These are phyloP conservation scores for Entelexis paramagnoliae DNA, from an alignment of 1,139 yeast species.

Conservation along the genomic window DNA sequence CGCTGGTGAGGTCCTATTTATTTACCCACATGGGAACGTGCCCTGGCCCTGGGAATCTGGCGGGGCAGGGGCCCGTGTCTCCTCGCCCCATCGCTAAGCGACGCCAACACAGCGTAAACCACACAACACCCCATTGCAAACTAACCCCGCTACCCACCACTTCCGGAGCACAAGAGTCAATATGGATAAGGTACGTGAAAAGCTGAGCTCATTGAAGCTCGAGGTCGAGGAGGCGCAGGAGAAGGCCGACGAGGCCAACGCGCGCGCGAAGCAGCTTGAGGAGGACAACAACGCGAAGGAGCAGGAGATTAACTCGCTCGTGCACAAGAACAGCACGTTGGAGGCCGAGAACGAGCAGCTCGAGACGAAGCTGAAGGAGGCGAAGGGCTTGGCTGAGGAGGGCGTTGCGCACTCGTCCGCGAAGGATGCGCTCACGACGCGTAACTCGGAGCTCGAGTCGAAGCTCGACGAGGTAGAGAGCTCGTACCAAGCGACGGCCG, in stretches of 20 bases:
- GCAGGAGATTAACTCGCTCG: conserved; percentile 84
- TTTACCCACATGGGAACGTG: neutral
- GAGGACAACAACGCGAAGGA: conserved; percentile 88
- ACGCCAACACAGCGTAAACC: conserved; percentile 1
- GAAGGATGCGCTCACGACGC: conserved; percentile 84
- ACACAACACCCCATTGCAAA: neutral
- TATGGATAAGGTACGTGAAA: conserved; percentile 31
- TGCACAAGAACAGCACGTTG: conserved; percentile 82
- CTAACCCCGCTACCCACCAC: neutral
- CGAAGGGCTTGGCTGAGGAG: conserved; percentile 86
- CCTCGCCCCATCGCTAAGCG: conserved; percentile 8
- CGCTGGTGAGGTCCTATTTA: neutral
- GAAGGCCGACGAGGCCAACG: conserved; percentile 78
- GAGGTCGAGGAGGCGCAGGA: conserved; percentile 98
- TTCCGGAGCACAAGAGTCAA: neutral
- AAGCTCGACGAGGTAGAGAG: conserved; percentile 89
- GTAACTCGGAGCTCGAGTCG: conserved; percentile 79
- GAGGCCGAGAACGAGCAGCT: conserved; percentile 87
- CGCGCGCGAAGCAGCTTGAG: conserved; percentile 77
- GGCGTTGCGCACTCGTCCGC: conserved; percentile 80
- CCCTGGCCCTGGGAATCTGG: neutral
- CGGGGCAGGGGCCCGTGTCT: conserved; percentile 2
- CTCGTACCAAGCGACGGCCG: conserved; percentile 86
- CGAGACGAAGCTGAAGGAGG: conserved; percentile 67
- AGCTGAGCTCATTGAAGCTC: conserved; percentile 78